phyloP scores from a whole-genome alignment of 2,329 filamentous ascomycete species.

The Calycina marina region DNA sequence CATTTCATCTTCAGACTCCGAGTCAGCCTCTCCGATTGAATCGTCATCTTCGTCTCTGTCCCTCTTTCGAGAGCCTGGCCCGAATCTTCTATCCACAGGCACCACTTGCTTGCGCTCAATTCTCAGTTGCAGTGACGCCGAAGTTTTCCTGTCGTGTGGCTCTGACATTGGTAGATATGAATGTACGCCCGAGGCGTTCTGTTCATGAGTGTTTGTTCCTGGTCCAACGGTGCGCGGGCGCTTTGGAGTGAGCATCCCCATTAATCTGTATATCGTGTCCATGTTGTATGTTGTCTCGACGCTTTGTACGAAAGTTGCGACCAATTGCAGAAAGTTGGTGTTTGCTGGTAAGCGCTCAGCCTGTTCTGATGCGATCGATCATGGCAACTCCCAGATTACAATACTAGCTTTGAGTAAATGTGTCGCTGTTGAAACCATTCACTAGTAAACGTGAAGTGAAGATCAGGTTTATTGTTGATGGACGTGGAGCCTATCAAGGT shows the following conservation, averaged over 20 bases:
- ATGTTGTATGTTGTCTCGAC: too few species aligned
- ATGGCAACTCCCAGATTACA: too few species aligned
- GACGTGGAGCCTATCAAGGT: too few species aligned
- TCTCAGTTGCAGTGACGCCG: slow-evolving; percentile 5
- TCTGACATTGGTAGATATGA: slow-evolving; percentile 10
- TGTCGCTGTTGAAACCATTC: too few species aligned
- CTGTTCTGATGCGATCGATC: neutral
- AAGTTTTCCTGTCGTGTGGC: slow-evolving; percentile 8
- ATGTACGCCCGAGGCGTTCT: slow-evolving; percentile 4
- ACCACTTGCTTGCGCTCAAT: slow-evolving; percentile 10
- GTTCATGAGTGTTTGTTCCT: slow-evolving; percentile 7
- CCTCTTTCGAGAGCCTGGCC: slow-evolving; percentile 16
- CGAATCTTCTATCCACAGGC: slow-evolving; percentile 5
- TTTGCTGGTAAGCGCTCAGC: too few species aligned
- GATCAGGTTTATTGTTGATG: too few species aligned
- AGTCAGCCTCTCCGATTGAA: neutral
- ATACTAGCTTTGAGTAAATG: too few species aligned
- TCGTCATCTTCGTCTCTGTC: slow-evolving; percentile 10
- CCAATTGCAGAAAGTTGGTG: too few species aligned
- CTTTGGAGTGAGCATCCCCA: slow-evolving; percentile 1
- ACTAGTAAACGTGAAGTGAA: too few species aligned
- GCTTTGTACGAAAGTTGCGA: neutral
- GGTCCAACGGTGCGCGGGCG: slow-evolving; percentile 20
- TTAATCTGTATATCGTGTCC: neutral
- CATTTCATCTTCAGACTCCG: neutral